A percentile compares a stretch with the other conserved stretches of the same genome.
Conservation (phyloP, 2,329 filamentous ascomycete species). For the Neopestalotiopsis sp. region DNA sequence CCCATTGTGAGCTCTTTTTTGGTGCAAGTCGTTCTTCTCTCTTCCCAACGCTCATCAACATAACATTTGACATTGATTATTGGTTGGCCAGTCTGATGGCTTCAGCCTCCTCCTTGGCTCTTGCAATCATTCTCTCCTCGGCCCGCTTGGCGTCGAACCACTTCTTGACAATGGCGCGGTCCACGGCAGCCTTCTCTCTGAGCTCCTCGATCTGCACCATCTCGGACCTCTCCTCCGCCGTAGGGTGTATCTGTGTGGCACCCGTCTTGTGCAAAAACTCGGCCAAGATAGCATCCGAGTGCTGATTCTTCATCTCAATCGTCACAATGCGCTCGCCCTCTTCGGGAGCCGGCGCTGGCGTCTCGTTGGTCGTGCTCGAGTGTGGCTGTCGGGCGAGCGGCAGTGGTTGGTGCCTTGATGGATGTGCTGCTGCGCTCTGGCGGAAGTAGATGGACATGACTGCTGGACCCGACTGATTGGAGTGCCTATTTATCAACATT, state of each 20-base stretch:
- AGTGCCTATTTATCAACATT: slow-evolving; percentile 79
- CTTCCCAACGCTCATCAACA: slow-evolving; percentile 5
- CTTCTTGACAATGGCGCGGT: slow-evolving; percentile 59
- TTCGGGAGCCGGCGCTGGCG: slow-evolving; percentile 54
- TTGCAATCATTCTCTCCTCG: slow-evolving; percentile 63
- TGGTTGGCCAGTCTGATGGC: slow-evolving; percentile 45
- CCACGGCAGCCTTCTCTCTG: slow-evolving; percentile 54
- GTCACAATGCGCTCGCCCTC: slow-evolving; percentile 56
- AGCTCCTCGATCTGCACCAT: slow-evolving; percentile 63
- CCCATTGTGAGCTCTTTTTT: background rate
- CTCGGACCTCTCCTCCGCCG: slow-evolving; percentile 63
- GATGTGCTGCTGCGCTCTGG: slow-evolving; percentile 36
- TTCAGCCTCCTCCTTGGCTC: slow-evolving; percentile 58
- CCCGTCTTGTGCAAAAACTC: slow-evolving; percentile 68
- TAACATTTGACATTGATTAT: slow-evolving; percentile 20
- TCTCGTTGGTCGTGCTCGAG: slow-evolving; percentile 54
- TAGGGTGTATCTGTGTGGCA: slow-evolving; percentile 62
- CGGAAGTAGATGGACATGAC: slow-evolving; percentile 71
- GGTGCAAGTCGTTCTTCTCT: background rate
- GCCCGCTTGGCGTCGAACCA: slow-evolving; percentile 63
- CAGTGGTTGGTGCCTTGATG: slow-evolving; percentile 27
- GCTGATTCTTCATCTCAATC: slow-evolving; percentile 69
- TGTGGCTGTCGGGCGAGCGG: slow-evolving; percentile 45
- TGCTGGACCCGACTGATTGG: slow-evolving; percentile 60
- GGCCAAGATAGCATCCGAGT: slow-evolving; percentile 66